Conservation (phyloP, 768 basidiomycete species). For the Dentipellis fragilis region DNA sequence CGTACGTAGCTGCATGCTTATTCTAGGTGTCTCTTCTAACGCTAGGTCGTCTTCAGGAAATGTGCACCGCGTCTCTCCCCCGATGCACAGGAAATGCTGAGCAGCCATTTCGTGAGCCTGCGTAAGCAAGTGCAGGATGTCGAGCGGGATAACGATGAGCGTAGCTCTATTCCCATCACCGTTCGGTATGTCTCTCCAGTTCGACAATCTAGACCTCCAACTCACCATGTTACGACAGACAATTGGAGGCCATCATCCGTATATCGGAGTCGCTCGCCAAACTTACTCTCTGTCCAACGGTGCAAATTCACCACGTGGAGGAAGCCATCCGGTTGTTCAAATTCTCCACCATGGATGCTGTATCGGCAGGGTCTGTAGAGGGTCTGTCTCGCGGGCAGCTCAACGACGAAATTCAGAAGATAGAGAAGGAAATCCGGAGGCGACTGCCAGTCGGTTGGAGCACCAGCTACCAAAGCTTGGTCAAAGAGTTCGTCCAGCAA, state of each 20-base stretch:
- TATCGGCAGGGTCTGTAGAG: constrained; percentile 87
- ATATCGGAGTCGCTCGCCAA: constrained; percentile 97
- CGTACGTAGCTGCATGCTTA: constrained; percentile 32
- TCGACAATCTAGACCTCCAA: not conserved
- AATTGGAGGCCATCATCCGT: constrained; percentile 97
- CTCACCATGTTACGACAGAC: constrained; percentile 28
- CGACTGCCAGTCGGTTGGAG: constrained; percentile 92
- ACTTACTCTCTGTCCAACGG: constrained; percentile 77
- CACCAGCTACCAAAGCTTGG: constrained; percentile 89
- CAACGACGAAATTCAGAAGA: constrained; percentile 85
- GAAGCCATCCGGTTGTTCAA: constrained; percentile 98
- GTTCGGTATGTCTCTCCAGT: constrained; percentile 57
- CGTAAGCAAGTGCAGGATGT: constrained; percentile 93
- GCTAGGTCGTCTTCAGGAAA: constrained; percentile 44
- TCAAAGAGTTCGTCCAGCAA: constrained; percentile 87
- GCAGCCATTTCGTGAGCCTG: constrained; percentile 88
- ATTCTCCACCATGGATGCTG: constrained; percentile 98
- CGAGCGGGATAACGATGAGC: constrained; percentile 92
- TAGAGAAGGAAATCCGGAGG: constrained; percentile 79
- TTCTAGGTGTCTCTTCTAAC: not conserved
- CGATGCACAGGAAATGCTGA: constrained; percentile 93
- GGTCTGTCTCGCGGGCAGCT: constrained; percentile 86
- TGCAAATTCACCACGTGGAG: constrained; percentile 90
- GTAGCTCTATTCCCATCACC: constrained; percentile 97
- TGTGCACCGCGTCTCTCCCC: constrained; percentile 90